Evolutionary conservation across 176 grass and related monocot species (phyloP).

Genomic region (Alloteropsis semialata): DNA sequence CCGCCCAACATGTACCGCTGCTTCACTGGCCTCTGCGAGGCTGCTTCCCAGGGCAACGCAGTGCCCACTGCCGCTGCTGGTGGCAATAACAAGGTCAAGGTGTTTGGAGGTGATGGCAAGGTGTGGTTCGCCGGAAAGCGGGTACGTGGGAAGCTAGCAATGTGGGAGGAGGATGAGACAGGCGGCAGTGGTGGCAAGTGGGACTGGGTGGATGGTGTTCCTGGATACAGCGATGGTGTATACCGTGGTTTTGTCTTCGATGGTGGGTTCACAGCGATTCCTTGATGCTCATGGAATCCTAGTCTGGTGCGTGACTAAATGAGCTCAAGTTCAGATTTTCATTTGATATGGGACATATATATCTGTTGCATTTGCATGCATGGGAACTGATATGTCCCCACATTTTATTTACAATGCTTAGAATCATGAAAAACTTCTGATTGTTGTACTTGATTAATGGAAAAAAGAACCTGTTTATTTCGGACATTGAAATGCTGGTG

Average conservation of each 20-base stretch:
- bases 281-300: conserved; percentile 35
- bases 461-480: conserved; percentile 15
- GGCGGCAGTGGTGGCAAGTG: conserved; percentile 53
- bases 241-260: conserved; percentile 93
- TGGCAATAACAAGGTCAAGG: conserved; percentile 96
- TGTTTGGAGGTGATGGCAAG: conserved; percentile 91
- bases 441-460: conserved; percentile 46
- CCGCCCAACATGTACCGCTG: conserved; percentile 85
- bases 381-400: conserved; percentile 4
- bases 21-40: conserved; percentile 68
- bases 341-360: conserved; percentile 3
- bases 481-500: conserved; percentile 17
- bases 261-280: conserved; percentile 78
- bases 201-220: conserved; percentile 86
- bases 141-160: conserved; percentile 77
- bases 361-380: conserved; percentile 12
- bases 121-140: conserved; percentile 96
- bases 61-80: conserved; percentile 13
- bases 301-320: conserved; percentile 30
- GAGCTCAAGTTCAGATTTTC: background rate
- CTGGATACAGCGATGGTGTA: conserved; percentile 77
- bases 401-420: conserved; percentile 35
- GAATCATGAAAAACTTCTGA: conserved; percentile 32
- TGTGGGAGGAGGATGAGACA: conserved; percentile 88
- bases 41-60: conserved; percentile 32